Percentiles rank a stretch among this genome's conserved stretches.
phyloP scores from a whole-genome alignment of 768 basidiomycete genomes.

The Brasilioporus rufonigricans region DNA sequence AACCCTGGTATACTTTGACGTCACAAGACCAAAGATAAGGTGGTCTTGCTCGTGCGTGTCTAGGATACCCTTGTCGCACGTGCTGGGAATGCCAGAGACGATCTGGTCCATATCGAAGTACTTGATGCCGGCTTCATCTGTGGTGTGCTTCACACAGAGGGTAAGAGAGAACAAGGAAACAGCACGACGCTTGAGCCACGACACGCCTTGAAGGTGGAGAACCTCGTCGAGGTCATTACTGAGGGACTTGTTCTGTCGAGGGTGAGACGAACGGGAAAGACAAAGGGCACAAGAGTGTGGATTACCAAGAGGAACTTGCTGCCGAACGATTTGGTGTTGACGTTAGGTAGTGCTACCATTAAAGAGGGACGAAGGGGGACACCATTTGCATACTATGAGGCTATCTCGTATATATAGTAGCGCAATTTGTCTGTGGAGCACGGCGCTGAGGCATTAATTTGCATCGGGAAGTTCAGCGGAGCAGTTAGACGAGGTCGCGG shows the following conservation, averaged over 20 bases:
- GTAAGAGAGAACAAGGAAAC: conserved; percentile 59
- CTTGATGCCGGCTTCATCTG: conserved; percentile 56
- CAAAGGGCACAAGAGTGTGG: neutral
- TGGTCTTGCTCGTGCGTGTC: conserved; percentile 58
- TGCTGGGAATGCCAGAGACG: conserved; percentile 57
- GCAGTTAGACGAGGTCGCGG: too few species aligned
- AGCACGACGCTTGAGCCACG: conserved; percentile 67
- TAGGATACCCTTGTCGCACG: conserved; percentile 55
- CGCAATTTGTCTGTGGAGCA: too few species aligned
- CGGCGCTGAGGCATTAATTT: too few species aligned
- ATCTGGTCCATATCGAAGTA: conserved; percentile 66
- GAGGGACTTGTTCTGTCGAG: conserved; percentile 60
- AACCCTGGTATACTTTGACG: conserved; percentile 54
- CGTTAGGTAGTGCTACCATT: conserved; percentile 65
- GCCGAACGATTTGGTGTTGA: conserved; percentile 57
- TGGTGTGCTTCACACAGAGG: conserved; percentile 62
- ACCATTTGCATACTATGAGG: neutral
- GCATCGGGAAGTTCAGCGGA: too few species aligned
- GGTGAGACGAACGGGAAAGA: conserved; percentile 1
- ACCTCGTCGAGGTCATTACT: conserved; percentile 63
- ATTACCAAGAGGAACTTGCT: conserved; percentile 65
- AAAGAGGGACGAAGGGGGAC: neutral
- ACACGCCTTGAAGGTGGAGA: conserved; percentile 66
- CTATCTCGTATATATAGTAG: conserved; percentile 13
- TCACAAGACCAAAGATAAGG: conserved; percentile 57